These are phyloP conservation scores for Solanum verrucosum DNA, from an alignment of 257 asterid genomes.

Conservation along the genomic window DNA sequence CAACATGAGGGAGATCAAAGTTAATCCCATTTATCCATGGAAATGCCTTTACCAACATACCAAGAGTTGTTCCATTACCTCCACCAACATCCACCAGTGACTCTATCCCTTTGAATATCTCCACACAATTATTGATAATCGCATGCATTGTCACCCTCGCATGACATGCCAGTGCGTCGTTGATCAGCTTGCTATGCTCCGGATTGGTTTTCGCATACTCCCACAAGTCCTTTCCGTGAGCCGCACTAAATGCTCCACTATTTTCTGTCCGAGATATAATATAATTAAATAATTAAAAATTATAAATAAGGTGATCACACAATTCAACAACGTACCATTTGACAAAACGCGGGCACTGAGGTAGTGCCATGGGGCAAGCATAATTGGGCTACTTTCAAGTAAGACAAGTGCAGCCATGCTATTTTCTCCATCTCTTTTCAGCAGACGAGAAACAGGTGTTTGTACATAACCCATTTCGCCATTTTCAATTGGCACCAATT, in stretches of 20 bases:
- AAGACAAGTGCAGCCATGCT: slow-evolving; percentile 38
- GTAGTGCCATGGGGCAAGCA: slow-evolving; percentile 62
- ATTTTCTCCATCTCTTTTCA: slow-evolving; percentile 22
- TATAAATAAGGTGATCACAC: slow-evolving; percentile 13
- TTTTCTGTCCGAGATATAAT: too few species aligned
- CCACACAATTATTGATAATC: slow-evolving; percentile 19
- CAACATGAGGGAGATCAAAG: slow-evolving; percentile 57
- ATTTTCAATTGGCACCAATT: background rate
- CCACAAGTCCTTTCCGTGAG: slow-evolving; percentile 45
- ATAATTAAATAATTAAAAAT: background rate
- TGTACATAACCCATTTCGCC: slow-evolving; percentile 27
- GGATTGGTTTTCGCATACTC: slow-evolving; percentile 20
- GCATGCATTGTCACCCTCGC: slow-evolving; percentile 21
- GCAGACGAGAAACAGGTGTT: slow-evolving; percentile 46
- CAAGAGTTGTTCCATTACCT: slow-evolving; percentile 51
- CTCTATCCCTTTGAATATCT: slow-evolving; percentile 33
- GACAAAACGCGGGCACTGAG: slow-evolving; percentile 14
- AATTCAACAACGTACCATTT: slow-evolving; percentile 7
- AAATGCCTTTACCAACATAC: slow-evolving; percentile 27
- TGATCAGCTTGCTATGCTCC: slow-evolving; percentile 30
- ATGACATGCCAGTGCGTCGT: slow-evolving; percentile 42
- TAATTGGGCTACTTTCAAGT: slow-evolving; percentile 44
- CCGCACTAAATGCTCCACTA: background rate
- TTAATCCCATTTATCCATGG: slow-evolving; percentile 57
- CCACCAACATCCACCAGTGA: slow-evolving; percentile 73